These are phyloP conservation scores for Lactarius pseudohatsudake DNA, from an alignment of 768 basidiomycete genomes.

Conservation along the genomic window DNA sequence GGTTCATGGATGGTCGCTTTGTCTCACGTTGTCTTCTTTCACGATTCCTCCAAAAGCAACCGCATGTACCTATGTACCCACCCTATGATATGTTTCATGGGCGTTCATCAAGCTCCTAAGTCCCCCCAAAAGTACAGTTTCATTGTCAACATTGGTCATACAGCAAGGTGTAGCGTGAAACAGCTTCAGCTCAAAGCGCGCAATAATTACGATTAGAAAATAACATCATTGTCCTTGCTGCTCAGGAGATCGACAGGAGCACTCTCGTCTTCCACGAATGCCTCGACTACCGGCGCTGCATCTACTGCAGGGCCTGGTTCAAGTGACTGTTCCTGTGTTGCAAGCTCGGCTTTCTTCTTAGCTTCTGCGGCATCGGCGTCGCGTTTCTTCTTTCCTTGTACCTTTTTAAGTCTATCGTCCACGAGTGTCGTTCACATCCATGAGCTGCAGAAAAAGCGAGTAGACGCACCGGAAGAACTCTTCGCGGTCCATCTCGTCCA, in stretches of 20 bases:
- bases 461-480: constrained; percentile 79
- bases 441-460: constrained; percentile 6
- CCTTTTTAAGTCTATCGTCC: constrained; percentile 79
- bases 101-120: constrained; percentile 18
- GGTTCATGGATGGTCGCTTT: constrained; percentile 31
- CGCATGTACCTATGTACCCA: constrained; percentile 64
- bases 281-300: neutral
- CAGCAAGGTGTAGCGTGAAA: neutral
- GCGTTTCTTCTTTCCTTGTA: constrained; percentile 96
- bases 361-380: constrained; percentile 47
- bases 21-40: constrained; percentile 33
- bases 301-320: constrained; percentile 19
- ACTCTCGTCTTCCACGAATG: constrained; percentile 30
- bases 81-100: constrained; percentile 59
- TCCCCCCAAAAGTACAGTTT: neutral
- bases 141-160: constrained; percentile 11
- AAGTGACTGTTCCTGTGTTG: constrained; percentile 19
- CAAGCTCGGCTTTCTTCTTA: constrained; percentile 22
- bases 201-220: constrained; percentile 58
- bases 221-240: constrained; percentile 89
- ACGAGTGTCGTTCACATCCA: neutral
- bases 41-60: constrained; percentile 48
- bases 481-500: constrained; percentile 98
- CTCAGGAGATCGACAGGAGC: constrained; percentile 65
- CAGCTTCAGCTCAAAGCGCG: constrained; percentile 15